Evolutionary conservation across 2,329 filamentous ascomycete genomes (phyloP).

Genomic region (Beauveria rudraprayagi): DNA sequence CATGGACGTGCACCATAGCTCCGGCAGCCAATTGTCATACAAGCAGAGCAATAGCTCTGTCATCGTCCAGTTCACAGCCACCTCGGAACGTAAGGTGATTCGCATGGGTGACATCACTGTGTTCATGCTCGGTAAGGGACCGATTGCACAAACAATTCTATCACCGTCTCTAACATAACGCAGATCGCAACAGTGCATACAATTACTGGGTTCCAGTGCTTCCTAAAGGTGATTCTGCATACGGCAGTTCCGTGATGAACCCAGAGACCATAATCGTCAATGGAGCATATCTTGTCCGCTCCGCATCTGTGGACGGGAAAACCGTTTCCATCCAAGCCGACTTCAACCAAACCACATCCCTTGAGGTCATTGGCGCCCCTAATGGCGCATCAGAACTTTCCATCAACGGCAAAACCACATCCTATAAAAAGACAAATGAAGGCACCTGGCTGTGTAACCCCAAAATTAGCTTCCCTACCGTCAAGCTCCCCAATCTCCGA

Average conservation of each 20-base stretch:
- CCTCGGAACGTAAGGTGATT: slow-evolving; percentile 21
- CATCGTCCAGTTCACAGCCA: slow-evolving; percentile 26
- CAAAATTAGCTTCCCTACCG: slow-evolving; percentile 40
- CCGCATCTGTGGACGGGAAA: slow-evolving; percentile 45
- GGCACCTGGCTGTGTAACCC: slow-evolving; percentile 44
- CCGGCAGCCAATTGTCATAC: slow-evolving; percentile 23
- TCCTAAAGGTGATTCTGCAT: slow-evolving; percentile 22
- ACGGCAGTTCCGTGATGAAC: slow-evolving; percentile 28
- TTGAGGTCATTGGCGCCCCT: slow-evolving; percentile 62
- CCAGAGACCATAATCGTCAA: slow-evolving; percentile 48
- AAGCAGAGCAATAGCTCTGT: slow-evolving; percentile 15
- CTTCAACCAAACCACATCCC: slow-evolving; percentile 57
- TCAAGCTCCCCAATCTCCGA: slow-evolving; percentile 35
- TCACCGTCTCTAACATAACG: slow-evolving; percentile 7
- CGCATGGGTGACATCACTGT: slow-evolving; percentile 33
- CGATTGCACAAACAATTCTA: too few species aligned
- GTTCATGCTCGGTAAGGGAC: slow-evolving; percentile 27
- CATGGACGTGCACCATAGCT: slow-evolving; percentile 12
- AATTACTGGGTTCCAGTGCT: slow-evolving; percentile 60
- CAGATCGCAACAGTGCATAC: slow-evolving; percentile 59
- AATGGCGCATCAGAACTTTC: slow-evolving; percentile 35
- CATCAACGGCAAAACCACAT: slow-evolving; percentile 31
- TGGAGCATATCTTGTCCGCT: slow-evolving; percentile 57
- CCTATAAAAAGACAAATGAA: slow-evolving; percentile 29
- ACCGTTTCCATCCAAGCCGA: slow-evolving; percentile 60